Evolutionary conservation across 2,329 filamentous ascomycete species (phyloP).

Genomic region (Scopulariopsis brevicaulis): DNA sequence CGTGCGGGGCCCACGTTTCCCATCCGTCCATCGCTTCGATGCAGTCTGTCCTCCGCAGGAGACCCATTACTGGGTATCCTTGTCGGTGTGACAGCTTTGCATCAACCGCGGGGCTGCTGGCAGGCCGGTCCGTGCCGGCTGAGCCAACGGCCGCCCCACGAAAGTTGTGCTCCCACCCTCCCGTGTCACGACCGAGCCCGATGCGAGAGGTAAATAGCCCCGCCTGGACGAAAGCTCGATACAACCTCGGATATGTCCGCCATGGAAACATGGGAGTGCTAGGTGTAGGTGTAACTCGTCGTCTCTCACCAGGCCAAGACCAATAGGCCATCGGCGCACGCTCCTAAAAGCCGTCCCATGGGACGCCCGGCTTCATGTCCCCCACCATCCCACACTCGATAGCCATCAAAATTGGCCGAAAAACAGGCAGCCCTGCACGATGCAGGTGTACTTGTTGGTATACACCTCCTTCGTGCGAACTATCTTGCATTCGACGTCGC

Average conservation of each 20-base stretch:
- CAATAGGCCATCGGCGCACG: neutral
- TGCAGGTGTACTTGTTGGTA: slow-evolving; percentile 19
- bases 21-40: neutral
- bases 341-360: neutral
- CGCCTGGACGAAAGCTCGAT: too few relatives aligned
- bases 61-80: neutral
- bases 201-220: too few relatives aligned
- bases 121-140: too few relatives aligned
- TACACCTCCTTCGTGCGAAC: slow-evolving; percentile 11
- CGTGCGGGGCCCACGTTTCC: neutral
- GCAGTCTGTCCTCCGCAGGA: neutral
- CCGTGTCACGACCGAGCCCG: too few relatives aligned
- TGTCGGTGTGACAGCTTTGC: neutral
- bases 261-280: too few relatives aligned
- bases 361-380: neutral
- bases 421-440: slow-evolving; percentile 13
- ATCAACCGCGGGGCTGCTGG: too few relatives aligned
- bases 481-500: slow-evolving; percentile 13
- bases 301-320: neutral
- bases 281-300: too few relatives aligned
- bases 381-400: neutral
- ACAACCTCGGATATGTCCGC: too few relatives aligned
- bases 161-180: too few relatives aligned
- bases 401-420: slow-evolving; percentile 15
- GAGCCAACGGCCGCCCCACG: too few relatives aligned